Conservation (phyloP, 2,329 filamentous ascomycete species). For the Annulohypoxylon truncatum region DNA sequence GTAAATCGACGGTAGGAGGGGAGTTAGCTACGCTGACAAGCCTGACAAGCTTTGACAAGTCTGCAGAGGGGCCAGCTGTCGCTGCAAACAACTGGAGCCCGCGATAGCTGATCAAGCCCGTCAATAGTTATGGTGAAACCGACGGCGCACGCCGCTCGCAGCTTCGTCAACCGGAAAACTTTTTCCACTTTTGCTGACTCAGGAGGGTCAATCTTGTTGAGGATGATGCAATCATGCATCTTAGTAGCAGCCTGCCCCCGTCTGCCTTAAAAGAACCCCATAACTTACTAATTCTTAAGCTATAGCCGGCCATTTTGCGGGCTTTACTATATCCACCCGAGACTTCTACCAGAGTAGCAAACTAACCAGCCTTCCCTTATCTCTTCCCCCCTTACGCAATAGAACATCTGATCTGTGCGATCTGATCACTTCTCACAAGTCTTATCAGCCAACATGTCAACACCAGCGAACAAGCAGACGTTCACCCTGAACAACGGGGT, state of each 20-base stretch:
- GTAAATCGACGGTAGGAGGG: conserved; percentile 2
- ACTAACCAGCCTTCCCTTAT: conserved; percentile 6
- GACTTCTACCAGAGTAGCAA: conserved; percentile 8
- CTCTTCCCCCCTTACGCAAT: conserved; percentile 9
- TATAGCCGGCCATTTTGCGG: conserved; percentile 17
- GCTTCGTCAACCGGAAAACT: conserved; percentile 25
- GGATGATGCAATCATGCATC: conserved; percentile 39
- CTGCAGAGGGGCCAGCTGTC: conserved; percentile 29
- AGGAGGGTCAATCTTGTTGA: conserved; percentile 19
- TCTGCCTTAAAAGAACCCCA: conserved; percentile 20
- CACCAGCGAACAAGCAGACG: conserved; percentile 40
- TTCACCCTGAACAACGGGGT: conserved; percentile 65
- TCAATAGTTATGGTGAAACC: conserved; percentile 22
- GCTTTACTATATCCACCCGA: conserved; percentile 15
- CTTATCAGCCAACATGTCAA: conserved; percentile 20
- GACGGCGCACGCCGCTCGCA: conserved; percentile 17
- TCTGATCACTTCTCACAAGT: neutral
- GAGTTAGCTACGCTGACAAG: conserved; percentile 7
- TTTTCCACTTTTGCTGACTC: conserved; percentile 31
- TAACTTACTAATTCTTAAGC: conserved; percentile 25
- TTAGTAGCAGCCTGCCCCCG: conserved; percentile 8
- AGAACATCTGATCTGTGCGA: neutral
- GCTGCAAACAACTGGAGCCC: conserved; percentile 41
- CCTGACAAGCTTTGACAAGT: neutral
- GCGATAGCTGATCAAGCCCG: conserved; percentile 35